A percentile compares a stretch with the other conserved stretches of the same genome.
Evolutionary conservation across 148 eudicot species (phyloP).

Genomic region (Cornus kousa): DNA sequence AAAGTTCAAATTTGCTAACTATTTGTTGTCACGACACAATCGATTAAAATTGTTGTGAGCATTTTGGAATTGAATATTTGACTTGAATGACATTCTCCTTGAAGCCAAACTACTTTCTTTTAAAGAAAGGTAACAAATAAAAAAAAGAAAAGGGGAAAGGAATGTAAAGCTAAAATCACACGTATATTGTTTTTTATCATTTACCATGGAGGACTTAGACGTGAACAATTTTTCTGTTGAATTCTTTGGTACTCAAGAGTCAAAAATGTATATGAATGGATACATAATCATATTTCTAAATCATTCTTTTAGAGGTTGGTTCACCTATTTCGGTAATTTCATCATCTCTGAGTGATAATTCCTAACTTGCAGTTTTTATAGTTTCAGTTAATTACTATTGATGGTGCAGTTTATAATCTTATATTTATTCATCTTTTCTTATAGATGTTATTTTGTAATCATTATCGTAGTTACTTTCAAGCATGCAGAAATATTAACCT

Average conservation of each 20-base stretch:
- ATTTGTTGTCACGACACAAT: background rate
- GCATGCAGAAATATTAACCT: background rate
- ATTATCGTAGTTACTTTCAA: background rate
- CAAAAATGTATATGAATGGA: too few relatives aligned
- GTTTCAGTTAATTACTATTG: background rate
- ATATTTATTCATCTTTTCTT: too few relatives aligned
- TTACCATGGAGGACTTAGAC: background rate
- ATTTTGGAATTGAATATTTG: too few relatives aligned
- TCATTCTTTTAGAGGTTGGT: background rate
- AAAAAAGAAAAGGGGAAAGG: background rate
- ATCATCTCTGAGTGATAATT: background rate
- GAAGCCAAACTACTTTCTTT: background rate
- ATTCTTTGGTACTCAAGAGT: background rate
- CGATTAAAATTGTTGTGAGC: background rate
- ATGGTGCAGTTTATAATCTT: background rate
- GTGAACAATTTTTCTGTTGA: background rate
- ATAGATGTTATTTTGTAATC: background rate
- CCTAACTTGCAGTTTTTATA: background rate
- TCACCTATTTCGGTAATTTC: background rate
- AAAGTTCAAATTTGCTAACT: too few relatives aligned
- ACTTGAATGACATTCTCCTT: background rate
- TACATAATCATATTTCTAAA: too few relatives aligned
- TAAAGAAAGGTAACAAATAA: background rate
- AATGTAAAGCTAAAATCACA: background rate
- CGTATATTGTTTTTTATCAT: background rate